Evolutionary conservation across 169 alveolate genomes (phyloP), one percentile per base, ranked within the genome.

Genomic region (Eimeria falciformis): DNA sequence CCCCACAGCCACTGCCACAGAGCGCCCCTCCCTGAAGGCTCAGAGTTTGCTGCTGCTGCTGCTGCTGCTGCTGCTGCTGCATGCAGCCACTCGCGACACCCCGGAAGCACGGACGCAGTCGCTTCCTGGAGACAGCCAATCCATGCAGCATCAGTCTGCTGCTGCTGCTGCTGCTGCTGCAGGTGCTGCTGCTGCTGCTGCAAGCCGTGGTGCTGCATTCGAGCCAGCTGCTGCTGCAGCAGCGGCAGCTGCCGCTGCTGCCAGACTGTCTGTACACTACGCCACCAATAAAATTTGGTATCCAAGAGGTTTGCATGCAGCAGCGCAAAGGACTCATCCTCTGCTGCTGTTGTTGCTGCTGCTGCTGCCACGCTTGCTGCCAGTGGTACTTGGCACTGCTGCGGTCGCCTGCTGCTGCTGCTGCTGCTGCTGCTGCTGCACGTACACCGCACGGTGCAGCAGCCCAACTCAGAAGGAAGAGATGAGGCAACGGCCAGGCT

Each of bases 1-100:
- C 65, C 79, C 91, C 91, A 84, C 81, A 84, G 50, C 91, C 91
- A 84, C 66, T 25, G 43, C 81, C 91, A 84, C 55, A 43, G 79
- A 18, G 37, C 79, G 25, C 37, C 11, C 75, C 75, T 62, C 33
- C 75, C 75, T 23, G 62, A 50, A 11, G 7, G 62, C 62, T 50
- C 62, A 11, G 62, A 11, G n/a, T 7, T 7, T 50, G 62, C 14
- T 14, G 62, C 62, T 11, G 62, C 62, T 7, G 62, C 62, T 50
- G 7, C 62, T 50, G 14, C 62, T 50, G 62, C 62, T 50, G 62
- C 62, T 14, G 62, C 62, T 50, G 62, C 62, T 14, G 62, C 62
- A 7, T 50, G 62, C 62, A 50, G 62, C n/a, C 14, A 14, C 6
- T 62, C 75, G 29, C 75, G 75, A n/a, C 33, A 11, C 21, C 11